A percentile compares a stretch with the other conserved stretches of the same genome.
These are phyloP conservation scores for Nemania diffusa DNA, from an alignment of 2,329 filamentous ascomycete species.

Conservation along the genomic window DNA sequence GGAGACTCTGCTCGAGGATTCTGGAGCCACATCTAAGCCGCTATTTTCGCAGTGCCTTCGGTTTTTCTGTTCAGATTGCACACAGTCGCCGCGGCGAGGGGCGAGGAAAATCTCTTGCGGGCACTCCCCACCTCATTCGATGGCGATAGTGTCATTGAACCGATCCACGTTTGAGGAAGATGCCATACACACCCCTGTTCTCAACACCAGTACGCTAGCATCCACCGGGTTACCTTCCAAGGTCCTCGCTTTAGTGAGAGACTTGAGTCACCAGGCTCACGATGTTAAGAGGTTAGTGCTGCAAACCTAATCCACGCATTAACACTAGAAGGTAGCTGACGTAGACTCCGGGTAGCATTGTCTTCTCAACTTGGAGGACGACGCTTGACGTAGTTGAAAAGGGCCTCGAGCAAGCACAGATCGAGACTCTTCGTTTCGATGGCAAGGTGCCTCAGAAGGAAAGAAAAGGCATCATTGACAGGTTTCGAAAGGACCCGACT, in stretches of 20 bases:
- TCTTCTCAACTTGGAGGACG: slow-evolving; percentile 63
- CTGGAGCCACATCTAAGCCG: slow-evolving; percentile 4
- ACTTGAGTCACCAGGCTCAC: not conserved
- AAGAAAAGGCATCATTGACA: slow-evolving; percentile 53
- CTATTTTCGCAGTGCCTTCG: slow-evolving; percentile 50
- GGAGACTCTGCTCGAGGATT: slow-evolving; percentile 41
- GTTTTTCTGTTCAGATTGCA: slow-evolving; percentile 50
- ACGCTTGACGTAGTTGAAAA: slow-evolving; percentile 59
- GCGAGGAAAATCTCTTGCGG: slow-evolving; percentile 36
- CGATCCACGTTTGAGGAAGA: slow-evolving; percentile 41
- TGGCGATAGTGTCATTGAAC: slow-evolving; percentile 43
- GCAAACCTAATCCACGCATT: too few species aligned
- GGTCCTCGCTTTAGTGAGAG: not conserved
- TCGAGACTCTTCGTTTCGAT: slow-evolving; percentile 58
- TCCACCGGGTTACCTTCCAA: slow-evolving; percentile 5
- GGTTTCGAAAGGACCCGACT: slow-evolving; percentile 52
- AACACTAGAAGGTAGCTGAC: not conserved
- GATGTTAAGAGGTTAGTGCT: slow-evolving; percentile 8
- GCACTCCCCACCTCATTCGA: slow-evolving; percentile 41
- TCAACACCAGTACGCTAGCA: not conserved
- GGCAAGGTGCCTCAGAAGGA: slow-evolving; percentile 57
- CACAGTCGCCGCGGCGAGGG: slow-evolving; percentile 10
- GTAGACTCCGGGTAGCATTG: slow-evolving; percentile 51
- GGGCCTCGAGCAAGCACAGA: slow-evolving; percentile 50
- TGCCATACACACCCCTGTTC: not conserved